Conservation (phyloP, 495 filamentous ascomycete genomes). For the Penicillium atrosanguineum region DNA sequence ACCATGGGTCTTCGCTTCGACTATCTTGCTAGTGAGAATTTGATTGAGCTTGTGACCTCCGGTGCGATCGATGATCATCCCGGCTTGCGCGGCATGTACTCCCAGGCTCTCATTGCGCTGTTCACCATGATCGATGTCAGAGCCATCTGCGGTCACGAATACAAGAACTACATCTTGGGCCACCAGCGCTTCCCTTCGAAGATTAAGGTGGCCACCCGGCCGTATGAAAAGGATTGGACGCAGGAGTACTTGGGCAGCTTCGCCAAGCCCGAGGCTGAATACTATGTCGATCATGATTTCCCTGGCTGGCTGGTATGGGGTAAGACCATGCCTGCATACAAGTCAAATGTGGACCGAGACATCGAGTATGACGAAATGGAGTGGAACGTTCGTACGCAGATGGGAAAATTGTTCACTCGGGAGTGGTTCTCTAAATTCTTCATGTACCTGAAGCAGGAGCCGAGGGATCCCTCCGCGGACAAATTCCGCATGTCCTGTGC, state of each 20-base stretch:
- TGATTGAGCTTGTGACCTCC: slow-evolving; percentile 78
- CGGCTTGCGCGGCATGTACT: slow-evolving; percentile 75
- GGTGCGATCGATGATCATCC: slow-evolving; percentile 92
- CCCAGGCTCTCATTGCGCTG: slow-evolving; percentile 71
- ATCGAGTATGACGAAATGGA: slow-evolving; percentile 84
- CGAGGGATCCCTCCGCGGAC: slow-evolving; percentile 76
- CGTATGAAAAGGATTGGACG: slow-evolving; percentile 74
- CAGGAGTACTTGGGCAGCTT: slow-evolving; percentile 74
- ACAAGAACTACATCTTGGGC: slow-evolving; percentile 78
- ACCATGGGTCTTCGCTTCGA: slow-evolving; percentile 88
- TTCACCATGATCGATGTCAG: slow-evolving; percentile 83
- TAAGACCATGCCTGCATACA: slow-evolving; percentile 74
- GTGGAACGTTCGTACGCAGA: slow-evolving; percentile 68
- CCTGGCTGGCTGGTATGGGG: slow-evolving; percentile 98
- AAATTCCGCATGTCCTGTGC: slow-evolving; percentile 86
- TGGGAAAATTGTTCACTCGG: slow-evolving; percentile 74
- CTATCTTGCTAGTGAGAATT: slow-evolving; percentile 71
- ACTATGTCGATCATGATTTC: slow-evolving; percentile 87
- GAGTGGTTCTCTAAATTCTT: slow-evolving; percentile 89
- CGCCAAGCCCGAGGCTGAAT: slow-evolving; percentile 74
- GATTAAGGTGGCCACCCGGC: slow-evolving; percentile 65
- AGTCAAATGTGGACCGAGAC: slow-evolving; percentile 64
- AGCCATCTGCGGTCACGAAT: slow-evolving; percentile 79
- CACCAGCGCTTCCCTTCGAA: slow-evolving; percentile 73
- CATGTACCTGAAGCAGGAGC: slow-evolving; percentile 93